Evolutionary conservation across 192 early-diverging fungal genomes (phyloP).

Genomic region (Mortierella antarctica): DNA sequence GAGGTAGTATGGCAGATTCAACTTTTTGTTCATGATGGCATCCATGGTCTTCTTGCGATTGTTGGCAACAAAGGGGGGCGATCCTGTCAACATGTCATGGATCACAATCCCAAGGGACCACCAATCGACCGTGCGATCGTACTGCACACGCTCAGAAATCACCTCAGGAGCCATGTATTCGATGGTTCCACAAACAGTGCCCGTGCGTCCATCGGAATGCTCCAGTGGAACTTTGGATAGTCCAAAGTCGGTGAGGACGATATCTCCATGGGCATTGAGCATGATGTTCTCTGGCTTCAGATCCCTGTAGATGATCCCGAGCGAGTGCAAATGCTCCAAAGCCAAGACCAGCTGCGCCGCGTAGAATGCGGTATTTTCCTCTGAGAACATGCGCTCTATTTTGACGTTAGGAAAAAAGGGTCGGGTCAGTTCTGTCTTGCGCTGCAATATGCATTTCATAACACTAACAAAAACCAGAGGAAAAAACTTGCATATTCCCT

Average conservation of each 20-base stretch:
- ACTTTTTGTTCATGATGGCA: conserved; percentile 84
- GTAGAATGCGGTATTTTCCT: conserved; percentile 90
- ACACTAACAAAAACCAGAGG: too few species aligned
- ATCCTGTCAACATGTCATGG: conserved; percentile 92
- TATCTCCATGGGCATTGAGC: conserved; percentile 79
- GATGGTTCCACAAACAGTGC: conserved; percentile 80
- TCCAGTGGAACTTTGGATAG: conserved; percentile 80
- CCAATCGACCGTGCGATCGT: conserved; percentile 87
- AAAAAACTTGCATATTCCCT: too few species aligned
- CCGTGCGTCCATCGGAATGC: conserved; percentile 61
- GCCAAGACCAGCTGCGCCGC: conserved; percentile 88
- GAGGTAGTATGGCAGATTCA: conserved; percentile 82
- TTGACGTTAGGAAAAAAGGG: background rate
- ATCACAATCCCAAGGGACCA: conserved; percentile 93
- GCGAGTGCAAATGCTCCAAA: conserved; percentile 85
- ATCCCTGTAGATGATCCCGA: conserved; percentile 93
- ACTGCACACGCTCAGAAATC: conserved; percentile 66
- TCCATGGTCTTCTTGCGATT: conserved; percentile 88
- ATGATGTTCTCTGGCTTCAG: conserved; percentile 82
- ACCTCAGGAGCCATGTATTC: conserved; percentile 86
- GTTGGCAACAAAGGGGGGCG: conserved; percentile 81
- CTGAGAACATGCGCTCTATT: conserved; percentile 73
- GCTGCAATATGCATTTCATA: too few species aligned
- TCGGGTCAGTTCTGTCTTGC: too few species aligned
- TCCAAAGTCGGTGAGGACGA: conserved; percentile 95